phyloP scores from a whole-genome alignment of 2,329 filamentous ascomycete genomes.

The Calonectria multiphialidica region DNA sequence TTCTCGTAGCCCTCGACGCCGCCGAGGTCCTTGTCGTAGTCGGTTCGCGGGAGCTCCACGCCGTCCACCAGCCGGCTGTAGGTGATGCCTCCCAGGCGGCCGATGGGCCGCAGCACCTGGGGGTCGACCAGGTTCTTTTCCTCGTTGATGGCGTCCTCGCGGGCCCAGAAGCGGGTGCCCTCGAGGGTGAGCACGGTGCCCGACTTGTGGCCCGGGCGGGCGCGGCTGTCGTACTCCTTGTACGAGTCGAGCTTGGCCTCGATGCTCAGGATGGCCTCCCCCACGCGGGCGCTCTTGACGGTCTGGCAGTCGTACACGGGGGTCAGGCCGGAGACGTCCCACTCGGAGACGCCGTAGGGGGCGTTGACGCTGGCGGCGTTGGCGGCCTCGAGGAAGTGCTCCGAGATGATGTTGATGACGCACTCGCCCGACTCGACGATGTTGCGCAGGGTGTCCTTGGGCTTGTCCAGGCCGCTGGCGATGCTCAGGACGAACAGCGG shows the following conservation, averaged over 20 bases:
- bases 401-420: slow-evolving; percentile 88
- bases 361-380: slow-evolving; percentile 85
- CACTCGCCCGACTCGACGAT: slow-evolving; percentile 80
- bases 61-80: slow-evolving; percentile 80
- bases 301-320: slow-evolving; percentile 72
- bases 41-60: slow-evolving; percentile 77
- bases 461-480: slow-evolving; percentile 56
- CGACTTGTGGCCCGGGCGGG: slow-evolving; percentile 79
- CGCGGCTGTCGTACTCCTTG: slow-evolving; percentile 82
- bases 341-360: slow-evolving; percentile 82
- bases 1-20: slow-evolving; percentile 68
- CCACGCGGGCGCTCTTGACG: slow-evolving; percentile 79
- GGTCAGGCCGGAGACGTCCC: slow-evolving; percentile 82
- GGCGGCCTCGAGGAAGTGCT: slow-evolving; percentile 88
- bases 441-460: slow-evolving; percentile 86
- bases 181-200: slow-evolving; percentile 83
- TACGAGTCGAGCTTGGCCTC: slow-evolving; percentile 83
- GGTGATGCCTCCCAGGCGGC: slow-evolving; percentile 86
- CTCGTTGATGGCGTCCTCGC: slow-evolving; percentile 89
- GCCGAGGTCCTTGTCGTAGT: slow-evolving; percentile 65
- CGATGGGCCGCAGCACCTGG: slow-evolving; percentile 80
- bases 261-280: slow-evolving; percentile 85
- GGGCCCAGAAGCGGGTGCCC: slow-evolving; percentile 87
- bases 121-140: slow-evolving; percentile 81
- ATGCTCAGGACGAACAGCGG: slow-evolving; percentile 80